Evolutionary conservation across 805 yeast species (phyloP).

Genomic region (Myxozyma vanderwaltii): DNA sequence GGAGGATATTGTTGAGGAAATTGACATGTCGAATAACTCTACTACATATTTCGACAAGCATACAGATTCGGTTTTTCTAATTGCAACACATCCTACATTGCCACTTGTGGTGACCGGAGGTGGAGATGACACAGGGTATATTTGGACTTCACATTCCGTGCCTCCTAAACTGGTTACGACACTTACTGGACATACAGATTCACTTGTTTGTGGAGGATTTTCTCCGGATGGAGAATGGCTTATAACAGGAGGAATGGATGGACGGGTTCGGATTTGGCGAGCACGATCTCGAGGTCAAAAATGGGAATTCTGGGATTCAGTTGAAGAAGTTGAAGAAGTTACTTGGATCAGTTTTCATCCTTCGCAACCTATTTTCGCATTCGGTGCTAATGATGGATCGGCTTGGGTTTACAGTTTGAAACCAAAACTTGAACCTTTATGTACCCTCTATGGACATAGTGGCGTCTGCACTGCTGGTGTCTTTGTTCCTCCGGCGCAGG

Average conservation of each 20-base stretch:
- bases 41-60: slow-evolving; percentile 87
- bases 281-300: slow-evolving; percentile 75
- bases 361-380: slow-evolving; percentile 75
- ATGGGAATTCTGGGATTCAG: slow-evolving; percentile 70
- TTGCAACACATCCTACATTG: slow-evolving; percentile 79
- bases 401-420: slow-evolving; percentile 84
- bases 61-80: slow-evolving; percentile 78
- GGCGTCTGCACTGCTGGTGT: slow-evolving; percentile 77
- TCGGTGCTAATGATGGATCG: slow-evolving; percentile 89
- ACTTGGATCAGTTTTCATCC: slow-evolving; percentile 85
- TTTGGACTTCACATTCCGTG: slow-evolving; percentile 89
- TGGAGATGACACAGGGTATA: slow-evolving; percentile 83
- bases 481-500: slow-evolving; percentile 60
- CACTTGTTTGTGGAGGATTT: slow-evolving; percentile 82
- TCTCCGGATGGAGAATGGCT: slow-evolving; percentile 78
- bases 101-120: slow-evolving; percentile 92
- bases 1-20: slow-evolving; percentile 9
- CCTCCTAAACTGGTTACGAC: slow-evolving; percentile 82
- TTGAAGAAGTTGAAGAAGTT: slow-evolving; percentile 89
- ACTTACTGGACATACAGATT: slow-evolving; percentile 80
- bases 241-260: slow-evolving; percentile 94
- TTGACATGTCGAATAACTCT: slow-evolving; percentile 89
- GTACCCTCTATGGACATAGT: slow-evolving; percentile 60
- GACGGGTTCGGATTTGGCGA: slow-evolving; percentile 73
- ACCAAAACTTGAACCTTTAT: slow-evolving; percentile 56